phyloP scores from a whole-genome alignment of 495 filamentous ascomycete genomes.

The Tuber melanosporum region DNA sequence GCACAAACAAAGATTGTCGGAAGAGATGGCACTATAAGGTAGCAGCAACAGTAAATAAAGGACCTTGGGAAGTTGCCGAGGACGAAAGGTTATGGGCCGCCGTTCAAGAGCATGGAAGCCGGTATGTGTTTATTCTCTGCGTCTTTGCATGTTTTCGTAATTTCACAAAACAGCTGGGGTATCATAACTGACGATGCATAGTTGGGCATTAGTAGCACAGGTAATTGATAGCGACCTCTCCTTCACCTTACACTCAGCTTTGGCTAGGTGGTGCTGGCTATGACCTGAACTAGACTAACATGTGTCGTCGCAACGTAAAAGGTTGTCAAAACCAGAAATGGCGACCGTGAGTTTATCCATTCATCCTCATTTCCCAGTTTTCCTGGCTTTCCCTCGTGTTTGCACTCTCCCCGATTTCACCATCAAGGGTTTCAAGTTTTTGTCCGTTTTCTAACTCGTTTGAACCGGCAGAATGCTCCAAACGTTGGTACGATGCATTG shows the following conservation, averaged over 20 bases:
- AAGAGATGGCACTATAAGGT: slow-evolving; percentile 47
- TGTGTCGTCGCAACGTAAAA: slow-evolving; percentile 29
- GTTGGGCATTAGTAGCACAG: slow-evolving; percentile 33
- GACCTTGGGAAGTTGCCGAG: slow-evolving; percentile 45
- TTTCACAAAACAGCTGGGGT: background rate
- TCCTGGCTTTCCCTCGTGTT: slow-evolving; percentile 6
- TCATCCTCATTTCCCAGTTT: background rate
- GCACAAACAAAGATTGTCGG: slow-evolving; percentile 47
- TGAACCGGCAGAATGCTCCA: slow-evolving; percentile 44
- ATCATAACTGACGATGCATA: background rate
- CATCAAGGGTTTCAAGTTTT: slow-evolving; percentile 16
- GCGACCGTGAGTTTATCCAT: slow-evolving; percentile 40
- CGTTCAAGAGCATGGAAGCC: slow-evolving; percentile 43
- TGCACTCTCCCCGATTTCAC: background rate
- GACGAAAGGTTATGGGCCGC: slow-evolving; percentile 42
- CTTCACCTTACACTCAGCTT: slow-evolving; percentile 1
- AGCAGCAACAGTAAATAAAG: slow-evolving; percentile 45
- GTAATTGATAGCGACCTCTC: slow-evolving; percentile 8
- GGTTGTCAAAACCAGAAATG: slow-evolving; percentile 40
- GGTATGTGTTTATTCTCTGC: slow-evolving; percentile 18
- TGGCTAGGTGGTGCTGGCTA: background rate
- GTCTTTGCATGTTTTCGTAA: background rate
- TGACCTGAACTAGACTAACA: slow-evolving; percentile 12
- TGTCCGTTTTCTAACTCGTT: background rate
- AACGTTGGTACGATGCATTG: slow-evolving; percentile 45